These are phyloP conservation scores for Cladophialophora carrionii DNA, from an alignment of 2,329 filamentous ascomycete species.

Conservation along the genomic window DNA sequence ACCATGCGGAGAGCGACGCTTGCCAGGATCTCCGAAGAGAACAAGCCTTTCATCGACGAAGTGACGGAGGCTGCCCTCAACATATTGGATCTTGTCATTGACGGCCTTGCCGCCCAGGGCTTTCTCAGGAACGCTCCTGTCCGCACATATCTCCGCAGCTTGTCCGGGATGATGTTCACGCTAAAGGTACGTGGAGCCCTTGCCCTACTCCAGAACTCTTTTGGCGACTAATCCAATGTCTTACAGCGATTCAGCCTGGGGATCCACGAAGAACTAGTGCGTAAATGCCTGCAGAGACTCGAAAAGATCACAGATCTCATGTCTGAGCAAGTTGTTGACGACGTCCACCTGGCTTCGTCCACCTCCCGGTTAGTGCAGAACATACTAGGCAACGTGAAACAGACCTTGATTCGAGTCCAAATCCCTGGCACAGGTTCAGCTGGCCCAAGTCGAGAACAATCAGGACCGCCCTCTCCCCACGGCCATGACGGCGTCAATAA, in stretches of 20 bases:
- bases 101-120: conserved; percentile 61
- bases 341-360: conserved; percentile 66
- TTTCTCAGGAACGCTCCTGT: conserved; percentile 66
- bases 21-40: conserved; percentile 46
- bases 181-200: conserved; percentile 55
- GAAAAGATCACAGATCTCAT: conserved; percentile 63
- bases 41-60: conserved; percentile 64
- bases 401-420: conserved; percentile 38
- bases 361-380: conserved; percentile 65
- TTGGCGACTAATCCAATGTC: conserved; percentile 27
- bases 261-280: conserved; percentile 64
- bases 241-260: conserved; percentile 63
- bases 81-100: conserved; percentile 62
- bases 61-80: conserved; percentile 65
- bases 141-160: conserved; percentile 66
- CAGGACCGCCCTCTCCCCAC: conserved; percentile 39
- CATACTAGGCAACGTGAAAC: conserved; percentile 47
- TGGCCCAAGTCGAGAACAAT: conserved; percentile 43
- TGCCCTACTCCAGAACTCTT: not conserved
- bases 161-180: conserved; percentile 67
- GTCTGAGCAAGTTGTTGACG: conserved; percentile 64
- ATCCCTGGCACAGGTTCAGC: conserved; percentile 37
- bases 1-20: conserved; percentile 33
- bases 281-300: conserved; percentile 61
- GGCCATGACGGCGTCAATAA: conserved; percentile 30